A percentile compares a stretch with the other conserved stretches of the same genome.
These are phyloP conservation scores for Glycine soja DNA, from an alignment of 306 rosid genomes.

Conservation along the genomic window DNA sequence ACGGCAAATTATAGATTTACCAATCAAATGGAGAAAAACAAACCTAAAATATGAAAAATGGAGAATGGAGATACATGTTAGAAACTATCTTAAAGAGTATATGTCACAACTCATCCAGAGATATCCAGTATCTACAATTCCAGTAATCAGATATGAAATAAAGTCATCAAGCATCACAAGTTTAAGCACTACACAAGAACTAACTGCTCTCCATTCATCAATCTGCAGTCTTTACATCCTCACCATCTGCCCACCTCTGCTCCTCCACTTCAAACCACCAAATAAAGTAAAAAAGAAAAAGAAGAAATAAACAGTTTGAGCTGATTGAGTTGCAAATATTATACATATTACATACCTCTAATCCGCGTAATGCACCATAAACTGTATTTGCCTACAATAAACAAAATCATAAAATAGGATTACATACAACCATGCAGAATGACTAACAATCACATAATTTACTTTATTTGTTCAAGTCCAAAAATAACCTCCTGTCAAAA, in stretches of 20 bases:
- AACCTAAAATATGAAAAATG: slow-evolving; percentile 29
- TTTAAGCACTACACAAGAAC: slow-evolving; percentile 36
- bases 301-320: slow-evolving; percentile 4
- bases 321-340: slow-evolving; percentile 25
- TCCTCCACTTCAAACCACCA: slow-evolving; percentile 20
- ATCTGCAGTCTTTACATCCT: slow-evolving; percentile 19
- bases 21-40: slow-evolving; percentile 8
- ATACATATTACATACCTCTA: slow-evolving; percentile 51
- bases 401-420: slow-evolving; percentile 35
- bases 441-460: slow-evolving; percentile 12
- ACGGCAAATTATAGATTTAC: not conserved
- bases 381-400: slow-evolving; percentile 58
- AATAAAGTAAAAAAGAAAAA: not conserved
- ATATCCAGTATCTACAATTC: slow-evolving; percentile 24
- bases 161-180: slow-evolving; percentile 22
- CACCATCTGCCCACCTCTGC: not conserved
- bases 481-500: too few species aligned
- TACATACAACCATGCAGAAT: slow-evolving; percentile 29
- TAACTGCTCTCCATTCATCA: slow-evolving; percentile 32
- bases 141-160: slow-evolving; percentile 18
- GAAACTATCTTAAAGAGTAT: slow-evolving; percentile 6
- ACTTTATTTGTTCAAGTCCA: slow-evolving; percentile 16
- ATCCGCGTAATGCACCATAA: slow-evolving; percentile 60
- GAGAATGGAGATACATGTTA: slow-evolving; percentile 15
- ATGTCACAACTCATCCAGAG: not conserved